Evolutionary conservation across 2,329 filamentous ascomycete genomes (phyloP).

Genomic region (Cadophora sp.): DNA sequence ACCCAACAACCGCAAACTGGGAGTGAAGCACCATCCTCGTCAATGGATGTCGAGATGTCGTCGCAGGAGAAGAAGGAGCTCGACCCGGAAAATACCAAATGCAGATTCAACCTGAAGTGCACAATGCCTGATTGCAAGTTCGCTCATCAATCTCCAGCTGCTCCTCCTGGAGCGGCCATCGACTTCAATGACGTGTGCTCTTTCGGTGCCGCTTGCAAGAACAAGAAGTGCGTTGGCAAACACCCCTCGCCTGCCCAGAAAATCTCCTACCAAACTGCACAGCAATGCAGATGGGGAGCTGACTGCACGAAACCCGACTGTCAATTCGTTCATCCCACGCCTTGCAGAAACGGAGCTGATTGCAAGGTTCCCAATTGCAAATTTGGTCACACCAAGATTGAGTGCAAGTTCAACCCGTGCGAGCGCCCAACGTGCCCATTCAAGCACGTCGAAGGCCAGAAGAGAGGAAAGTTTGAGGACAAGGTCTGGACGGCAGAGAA

Average conservation of each 20-base stretch:
- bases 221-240: conserved; percentile 88
- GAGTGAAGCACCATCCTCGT: conserved; percentile 34
- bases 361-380: conserved; percentile 85
- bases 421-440: conserved; percentile 87
- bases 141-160: conserved; percentile 92
- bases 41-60: conserved; percentile 68
- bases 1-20: conserved; percentile 24
- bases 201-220: conserved; percentile 93
- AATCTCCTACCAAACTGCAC: conserved; percentile 78
- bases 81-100: conserved; percentile 72
- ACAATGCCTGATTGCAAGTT: conserved; percentile 90
- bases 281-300: conserved; percentile 90
- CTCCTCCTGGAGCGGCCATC: conserved; percentile 76
- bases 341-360: conserved; percentile 90
- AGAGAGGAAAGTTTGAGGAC: conserved; percentile 80
- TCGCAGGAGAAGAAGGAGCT: conserved; percentile 56
- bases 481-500: conserved; percentile 84
- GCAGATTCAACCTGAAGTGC: conserved; percentile 89
- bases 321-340: conserved; percentile 84
- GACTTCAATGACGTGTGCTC: conserved; percentile 83
- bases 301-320: conserved; percentile 90
- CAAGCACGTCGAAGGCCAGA: conserved; percentile 90
- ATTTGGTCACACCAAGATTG: conserved; percentile 84
- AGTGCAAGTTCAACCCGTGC: conserved; percentile 92
- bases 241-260: conserved; percentile 91